Conservation (phyloP, 2,329 filamentous ascomycete species). For the Ceratocystis smalleyi region DNA sequence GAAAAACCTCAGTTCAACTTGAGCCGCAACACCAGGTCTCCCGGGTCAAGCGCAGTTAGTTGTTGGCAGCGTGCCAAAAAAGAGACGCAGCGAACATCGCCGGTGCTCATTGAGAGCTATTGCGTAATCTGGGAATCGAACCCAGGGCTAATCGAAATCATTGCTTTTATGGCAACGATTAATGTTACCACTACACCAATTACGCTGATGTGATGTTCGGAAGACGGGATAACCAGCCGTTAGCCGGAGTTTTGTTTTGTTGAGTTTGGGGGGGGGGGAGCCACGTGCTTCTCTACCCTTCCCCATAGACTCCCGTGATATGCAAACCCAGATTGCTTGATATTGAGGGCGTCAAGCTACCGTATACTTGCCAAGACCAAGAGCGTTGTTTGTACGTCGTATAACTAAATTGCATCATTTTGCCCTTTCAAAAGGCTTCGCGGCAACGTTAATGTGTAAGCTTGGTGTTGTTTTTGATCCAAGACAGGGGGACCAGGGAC, state of each 20-base stretch:
- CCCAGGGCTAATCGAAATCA: constrained; percentile 17
- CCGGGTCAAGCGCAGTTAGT: too few relatives aligned
- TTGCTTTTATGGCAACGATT: constrained; percentile 16
- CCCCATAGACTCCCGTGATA: too few relatives aligned
- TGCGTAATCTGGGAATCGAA: constrained; percentile 17
- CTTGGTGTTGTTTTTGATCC: background rate
- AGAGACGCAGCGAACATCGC: background rate
- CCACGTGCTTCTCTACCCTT: too few relatives aligned
- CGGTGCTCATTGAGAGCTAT: background rate
- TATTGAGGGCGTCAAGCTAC: too few relatives aligned
- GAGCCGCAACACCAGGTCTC: background rate
- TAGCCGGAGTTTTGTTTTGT: background rate
- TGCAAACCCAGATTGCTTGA: too few relatives aligned
- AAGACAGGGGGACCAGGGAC: background rate
- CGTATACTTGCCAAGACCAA: too few relatives aligned
- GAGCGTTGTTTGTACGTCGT: too few relatives aligned
- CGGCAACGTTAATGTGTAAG: background rate
- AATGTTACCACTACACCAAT: constrained; percentile 18
- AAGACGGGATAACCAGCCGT: background rate
- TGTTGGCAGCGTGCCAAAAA: background rate
- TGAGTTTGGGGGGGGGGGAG: too few relatives aligned
- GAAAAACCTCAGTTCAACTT: too few relatives aligned
- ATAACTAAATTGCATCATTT: background rate
- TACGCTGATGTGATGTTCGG: background rate
- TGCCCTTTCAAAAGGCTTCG: background rate